Percentiles rank a stretch among this genome's conserved stretches.
These are phyloP conservation scores for Narthecium ossifragum DNA, from an alignment of 106 monocot species.

Conservation along the genomic window DNA sequence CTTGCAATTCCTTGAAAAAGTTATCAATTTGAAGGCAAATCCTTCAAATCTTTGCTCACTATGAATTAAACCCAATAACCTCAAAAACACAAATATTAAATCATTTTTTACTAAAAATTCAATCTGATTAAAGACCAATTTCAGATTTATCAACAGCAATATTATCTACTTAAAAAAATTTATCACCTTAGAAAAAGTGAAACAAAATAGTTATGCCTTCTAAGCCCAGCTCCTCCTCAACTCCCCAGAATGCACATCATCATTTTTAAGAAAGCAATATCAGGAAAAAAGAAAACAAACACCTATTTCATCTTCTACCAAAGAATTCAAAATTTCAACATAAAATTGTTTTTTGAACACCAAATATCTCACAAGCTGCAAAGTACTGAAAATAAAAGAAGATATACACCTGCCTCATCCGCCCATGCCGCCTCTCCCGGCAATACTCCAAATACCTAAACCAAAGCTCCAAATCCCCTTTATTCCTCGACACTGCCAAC, in stretches of 20 bases:
- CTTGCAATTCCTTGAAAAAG: no score
- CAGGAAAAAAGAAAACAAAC: neutral
- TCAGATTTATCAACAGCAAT: no score
- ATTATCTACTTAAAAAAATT: no score
- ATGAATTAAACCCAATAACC: no score
- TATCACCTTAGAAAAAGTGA: no score
- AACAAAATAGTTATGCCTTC: no score
- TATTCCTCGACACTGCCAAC: slow-evolving; percentile 38
- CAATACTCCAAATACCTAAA: slow-evolving; percentile 86
- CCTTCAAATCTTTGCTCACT: no score
- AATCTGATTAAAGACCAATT: no score
- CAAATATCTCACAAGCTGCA: neutral
- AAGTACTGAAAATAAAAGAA: neutral
- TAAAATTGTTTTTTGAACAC: neutral
- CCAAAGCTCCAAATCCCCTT: slow-evolving; percentile 83
- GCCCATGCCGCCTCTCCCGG: slow-evolving; percentile 42
- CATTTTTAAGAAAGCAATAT: neutral
- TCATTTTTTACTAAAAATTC: no score
- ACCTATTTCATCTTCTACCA: neutral
- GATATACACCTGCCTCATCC: slow-evolving; percentile 63
- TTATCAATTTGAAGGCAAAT: no score
- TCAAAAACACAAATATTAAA: no score
- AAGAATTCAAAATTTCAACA: neutral
- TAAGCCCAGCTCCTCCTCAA: no score
- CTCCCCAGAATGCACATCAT: neutral